phyloP scores from a whole-genome alignment of 176 grass and related monocot species.

The Bothriochloa decipiens region DNA sequence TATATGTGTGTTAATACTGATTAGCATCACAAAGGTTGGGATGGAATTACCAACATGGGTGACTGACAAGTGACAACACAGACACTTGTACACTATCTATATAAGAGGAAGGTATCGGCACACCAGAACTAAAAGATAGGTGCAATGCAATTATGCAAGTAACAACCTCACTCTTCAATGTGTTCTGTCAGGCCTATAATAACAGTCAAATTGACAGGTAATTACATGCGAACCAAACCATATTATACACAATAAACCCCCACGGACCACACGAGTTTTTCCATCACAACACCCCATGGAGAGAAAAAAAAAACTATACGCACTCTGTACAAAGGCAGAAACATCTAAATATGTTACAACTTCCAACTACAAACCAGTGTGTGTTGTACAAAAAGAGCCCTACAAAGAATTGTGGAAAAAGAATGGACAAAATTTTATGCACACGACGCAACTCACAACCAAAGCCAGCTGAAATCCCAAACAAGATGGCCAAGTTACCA shows the following conservation, averaged over 20 bases:
- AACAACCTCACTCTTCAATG: background rate
- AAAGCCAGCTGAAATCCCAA: conserved; percentile 1
- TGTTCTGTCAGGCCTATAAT: background rate
- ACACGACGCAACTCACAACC: conserved; percentile 30
- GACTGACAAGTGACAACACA: too few species aligned
- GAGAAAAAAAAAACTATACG: background rate
- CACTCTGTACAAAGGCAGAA: background rate
- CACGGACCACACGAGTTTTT: background rate
- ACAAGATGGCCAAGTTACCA: background rate
- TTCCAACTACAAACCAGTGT: background rate
- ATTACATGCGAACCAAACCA: background rate
- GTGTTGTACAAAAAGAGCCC: too few species aligned
- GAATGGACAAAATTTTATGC: conserved; percentile 45
- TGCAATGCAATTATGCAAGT: background rate
- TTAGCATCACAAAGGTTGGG: too few species aligned
- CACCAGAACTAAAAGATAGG: too few species aligned
- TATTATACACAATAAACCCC: background rate
- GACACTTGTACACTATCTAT: too few species aligned
- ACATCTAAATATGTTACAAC: conserved; percentile 20
- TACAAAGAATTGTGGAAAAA: background rate
- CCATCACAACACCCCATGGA: background rate
- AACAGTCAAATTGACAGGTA: background rate
- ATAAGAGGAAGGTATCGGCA: too few species aligned
- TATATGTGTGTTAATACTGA: too few species aligned
- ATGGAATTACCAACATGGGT: too few species aligned